These are phyloP conservation scores for Fraxinus angustifolia DNA, from an alignment of 305 asterid species.

Conservation along the genomic window DNA sequence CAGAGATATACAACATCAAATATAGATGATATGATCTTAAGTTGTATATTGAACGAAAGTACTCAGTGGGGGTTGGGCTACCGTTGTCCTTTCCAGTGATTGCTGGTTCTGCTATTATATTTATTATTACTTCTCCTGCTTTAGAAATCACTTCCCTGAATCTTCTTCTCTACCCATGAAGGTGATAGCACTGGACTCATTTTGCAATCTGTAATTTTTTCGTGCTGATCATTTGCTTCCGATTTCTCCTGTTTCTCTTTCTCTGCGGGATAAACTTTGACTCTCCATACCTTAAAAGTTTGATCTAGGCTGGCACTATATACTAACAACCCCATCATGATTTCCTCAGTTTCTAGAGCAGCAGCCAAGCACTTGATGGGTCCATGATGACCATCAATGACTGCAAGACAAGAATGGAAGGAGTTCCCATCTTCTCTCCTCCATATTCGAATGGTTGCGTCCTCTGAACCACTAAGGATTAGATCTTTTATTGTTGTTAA, in stretches of 20 bases:
- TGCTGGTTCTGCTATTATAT: not conserved
- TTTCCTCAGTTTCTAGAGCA: conserved; percentile 39
- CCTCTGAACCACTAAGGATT: conserved; percentile 72
- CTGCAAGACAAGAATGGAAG: conserved; percentile 58
- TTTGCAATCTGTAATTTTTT: conserved; percentile 28
- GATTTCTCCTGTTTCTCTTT: conserved; percentile 31
- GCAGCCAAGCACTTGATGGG: conserved; percentile 71
- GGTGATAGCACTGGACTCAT: conserved; percentile 69
- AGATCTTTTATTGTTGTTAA: conserved; percentile 50
- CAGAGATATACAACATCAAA: not conserved
- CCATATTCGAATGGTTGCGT: conserved; percentile 73
- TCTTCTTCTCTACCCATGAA: conserved; percentile 74
- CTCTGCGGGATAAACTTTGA: conserved; percentile 46
- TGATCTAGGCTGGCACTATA: conserved; percentile 69
- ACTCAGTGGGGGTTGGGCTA: not conserved
- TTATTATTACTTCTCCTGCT: not conserved
- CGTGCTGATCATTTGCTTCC: conserved; percentile 24
- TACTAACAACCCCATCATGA: conserved; percentile 42
- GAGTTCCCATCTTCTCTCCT: conserved; percentile 54
- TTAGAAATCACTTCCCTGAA: conserved; percentile 42
- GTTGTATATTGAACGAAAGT: not conserved
- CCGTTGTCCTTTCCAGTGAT: not conserved
- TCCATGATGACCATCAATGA: conserved; percentile 73
- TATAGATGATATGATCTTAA: not conserved
- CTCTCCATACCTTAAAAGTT: conserved; percentile 73